Evolutionary conservation across 108 stramenopile species (phyloP).

Genomic region (Skeletonema grethae): DNA sequence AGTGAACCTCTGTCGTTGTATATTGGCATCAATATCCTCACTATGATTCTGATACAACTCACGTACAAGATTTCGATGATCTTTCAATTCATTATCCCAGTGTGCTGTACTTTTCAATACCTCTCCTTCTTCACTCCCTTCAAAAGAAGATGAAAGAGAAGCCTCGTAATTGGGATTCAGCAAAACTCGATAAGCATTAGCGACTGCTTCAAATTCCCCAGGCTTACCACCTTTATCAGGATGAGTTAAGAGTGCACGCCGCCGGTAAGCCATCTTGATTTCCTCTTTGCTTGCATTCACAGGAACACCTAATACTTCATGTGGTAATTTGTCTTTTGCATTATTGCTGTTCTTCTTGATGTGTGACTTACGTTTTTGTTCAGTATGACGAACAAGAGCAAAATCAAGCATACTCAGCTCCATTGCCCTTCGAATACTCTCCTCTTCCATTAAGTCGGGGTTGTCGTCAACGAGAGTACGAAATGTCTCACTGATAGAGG

Average conservation of each 20-base stretch:
- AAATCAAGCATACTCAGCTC: conserved; percentile 69
- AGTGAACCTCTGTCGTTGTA: conserved; percentile 27
- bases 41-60: conserved; percentile 61
- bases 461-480: conserved; percentile 43
- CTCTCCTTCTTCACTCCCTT: conserved; percentile 4
- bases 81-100: conserved; percentile 62
- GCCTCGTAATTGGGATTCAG: conserved; percentile 28
- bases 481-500: conserved; percentile 52
- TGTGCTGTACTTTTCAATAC: conserved; percentile 46
- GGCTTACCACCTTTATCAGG: conserved; percentile 62
- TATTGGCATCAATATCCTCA: conserved; percentile 38
- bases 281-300: conserved; percentile 27
- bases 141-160: conserved; percentile 6
- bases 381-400: conserved; percentile 42
- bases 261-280: conserved; percentile 53
- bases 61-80: conserved; percentile 56
- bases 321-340: conserved; percentile 23
- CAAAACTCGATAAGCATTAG: conserved; percentile 39
- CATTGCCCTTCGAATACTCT: conserved; percentile 54
- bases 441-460: conserved; percentile 54
- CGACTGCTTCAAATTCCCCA: conserved; percentile 41
- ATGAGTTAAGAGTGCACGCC: conserved; percentile 54
- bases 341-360: not conserved
- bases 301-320: conserved; percentile 39
- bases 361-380: conserved; percentile 4